phyloP scores from a whole-genome alignment of 2,329 filamentous ascomycete species.

The Aspergillus flavus region DNA sequence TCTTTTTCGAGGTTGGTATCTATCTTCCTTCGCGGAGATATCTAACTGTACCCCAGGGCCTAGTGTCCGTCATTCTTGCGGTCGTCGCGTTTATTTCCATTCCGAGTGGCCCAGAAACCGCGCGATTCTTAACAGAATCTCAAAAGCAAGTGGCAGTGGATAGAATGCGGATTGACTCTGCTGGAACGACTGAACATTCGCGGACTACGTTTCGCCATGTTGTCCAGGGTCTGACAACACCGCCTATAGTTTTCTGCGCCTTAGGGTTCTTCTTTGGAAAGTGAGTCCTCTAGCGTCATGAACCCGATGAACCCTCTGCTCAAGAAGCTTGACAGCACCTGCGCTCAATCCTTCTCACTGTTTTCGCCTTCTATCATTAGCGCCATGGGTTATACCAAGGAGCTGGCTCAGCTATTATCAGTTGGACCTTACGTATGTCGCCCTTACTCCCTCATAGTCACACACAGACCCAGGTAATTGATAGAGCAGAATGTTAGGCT shows the following conservation, averaged over 20 bases:
- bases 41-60: not conserved
- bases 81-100: slow-evolving; percentile 5
- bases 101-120: not conserved
- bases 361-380: slow-evolving; percentile 17
- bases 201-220: slow-evolving; percentile 1
- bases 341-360: slow-evolving; percentile 15
- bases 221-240: not conserved
- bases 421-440: slow-evolving; percentile 10
- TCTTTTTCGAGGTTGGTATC: slow-evolving; percentile 16
- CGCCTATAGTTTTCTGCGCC: slow-evolving; percentile 7
- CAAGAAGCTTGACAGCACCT: not conserved
- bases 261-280: slow-evolving; percentile 13
- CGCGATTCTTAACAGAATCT: slow-evolving; percentile 4
- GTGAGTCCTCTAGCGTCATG: not conserved
- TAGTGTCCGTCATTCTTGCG: slow-evolving; percentile 3
- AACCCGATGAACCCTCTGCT: not conserved
- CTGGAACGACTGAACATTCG: slow-evolving; percentile 9
- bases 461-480: not conserved
- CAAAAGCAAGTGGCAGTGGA: not conserved
- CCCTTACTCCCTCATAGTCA: not conserved
- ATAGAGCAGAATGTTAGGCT: not conserved
- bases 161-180: slow-evolving; percentile 7
- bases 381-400: slow-evolving; percentile 14
- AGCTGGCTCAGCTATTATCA: slow-evolving; percentile 13
- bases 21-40: not conserved